Base-by-base conservation (phyloP, 495 filamentous ascomycete species). In the Saxophila tyrrhenica region DNA sequence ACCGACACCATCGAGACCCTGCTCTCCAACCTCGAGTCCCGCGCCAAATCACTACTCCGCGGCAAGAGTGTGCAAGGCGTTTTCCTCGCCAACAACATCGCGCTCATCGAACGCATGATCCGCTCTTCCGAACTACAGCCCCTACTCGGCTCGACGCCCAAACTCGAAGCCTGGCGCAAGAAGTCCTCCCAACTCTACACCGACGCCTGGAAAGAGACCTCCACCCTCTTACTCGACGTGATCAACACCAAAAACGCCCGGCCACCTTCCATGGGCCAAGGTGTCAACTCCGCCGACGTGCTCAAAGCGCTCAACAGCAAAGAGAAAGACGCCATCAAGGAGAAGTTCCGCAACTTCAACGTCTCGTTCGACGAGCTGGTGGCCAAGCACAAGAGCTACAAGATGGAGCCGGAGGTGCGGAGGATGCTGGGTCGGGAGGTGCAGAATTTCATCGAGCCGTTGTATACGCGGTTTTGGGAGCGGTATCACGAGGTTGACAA, bases 401-500 rank as follows among this genome's bases (percentile, higher is more conserved):
- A 69, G 43, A 73, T 78, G 69, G 92, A 99, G 70, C 75, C 82
- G 25, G 92, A 97, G 67, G 90, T 99, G 42, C 75, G 86, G 48
- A 73, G 76, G 46, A 79, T 81, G 70, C 73, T 97, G 58, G 79
- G 78, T 15, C 81, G 83, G 58, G 90, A 95, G 63, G 81, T 96
- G 55, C 86, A 89, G 69, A 79, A 79, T 49, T 85, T 94, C 67
- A 83, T 97, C 43, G 91, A 95, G 71, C 89, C 94, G 44, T 76
- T 99, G 17, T 99, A 99, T 73, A 81, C 81, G 48, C 79, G 94
- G 13, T 99, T 97, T 71, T 95, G 88, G 76, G 94, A 97, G 71
- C 82, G 90, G 19, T 99, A 99, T 70, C 91, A 96, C 66, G 92
- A 97, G 72, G 77, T 95, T 60, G 94, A 97, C 70, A 95, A 92